phyloP scores from a whole-genome alignment of 2,329 filamentous ascomycete genomes.

The Geosmithia putterillii region DNA sequence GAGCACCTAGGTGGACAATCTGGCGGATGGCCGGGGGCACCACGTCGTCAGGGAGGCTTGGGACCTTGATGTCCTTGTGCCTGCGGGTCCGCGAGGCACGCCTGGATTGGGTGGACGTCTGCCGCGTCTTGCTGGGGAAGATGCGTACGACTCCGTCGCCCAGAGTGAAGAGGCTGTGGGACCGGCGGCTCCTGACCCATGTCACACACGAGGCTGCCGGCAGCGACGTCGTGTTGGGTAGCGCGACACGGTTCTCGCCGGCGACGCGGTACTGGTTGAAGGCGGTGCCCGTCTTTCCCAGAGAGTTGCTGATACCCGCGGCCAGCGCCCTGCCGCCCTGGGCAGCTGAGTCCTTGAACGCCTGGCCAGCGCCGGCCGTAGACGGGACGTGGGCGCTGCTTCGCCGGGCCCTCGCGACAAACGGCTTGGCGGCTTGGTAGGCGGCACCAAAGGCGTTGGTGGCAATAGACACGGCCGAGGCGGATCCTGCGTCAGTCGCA shows the following conservation, averaged over 20 bases:
- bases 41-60: slow-evolving; percentile 45
- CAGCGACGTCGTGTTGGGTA: slow-evolving; percentile 42
- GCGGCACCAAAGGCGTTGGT: slow-evolving; percentile 60
- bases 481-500: slow-evolving; percentile 27
- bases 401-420: slow-evolving; percentile 42
- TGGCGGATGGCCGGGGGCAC: slow-evolving; percentile 44
- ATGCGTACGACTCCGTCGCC: slow-evolving; percentile 54
- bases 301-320: slow-evolving; percentile 60
- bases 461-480: slow-evolving; percentile 53
- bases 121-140: slow-evolving; percentile 47
- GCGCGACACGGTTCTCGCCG: slow-evolving; percentile 60
- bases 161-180: slow-evolving; percentile 51
- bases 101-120: slow-evolving; percentile 39
- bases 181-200: slow-evolving; percentile 52
- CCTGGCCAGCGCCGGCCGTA: slow-evolving; percentile 18
- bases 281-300: slow-evolving; percentile 59
- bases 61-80: slow-evolving; percentile 56
- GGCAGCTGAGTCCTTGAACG: slow-evolving; percentile 47
- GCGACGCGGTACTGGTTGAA: slow-evolving; percentile 62
- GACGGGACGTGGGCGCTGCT: slow-evolving; percentile 25
- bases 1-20: slow-evolving; percentile 34
- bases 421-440: slow-evolving; percentile 52
- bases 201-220: slow-evolving; percentile 48
- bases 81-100: slow-evolving; percentile 42
- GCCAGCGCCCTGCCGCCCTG: slow-evolving; percentile 62